Evolutionary conservation across 2,329 filamentous ascomycete genomes (phyloP).

Genomic region (Akanthomyces dipterigenus): DNA sequence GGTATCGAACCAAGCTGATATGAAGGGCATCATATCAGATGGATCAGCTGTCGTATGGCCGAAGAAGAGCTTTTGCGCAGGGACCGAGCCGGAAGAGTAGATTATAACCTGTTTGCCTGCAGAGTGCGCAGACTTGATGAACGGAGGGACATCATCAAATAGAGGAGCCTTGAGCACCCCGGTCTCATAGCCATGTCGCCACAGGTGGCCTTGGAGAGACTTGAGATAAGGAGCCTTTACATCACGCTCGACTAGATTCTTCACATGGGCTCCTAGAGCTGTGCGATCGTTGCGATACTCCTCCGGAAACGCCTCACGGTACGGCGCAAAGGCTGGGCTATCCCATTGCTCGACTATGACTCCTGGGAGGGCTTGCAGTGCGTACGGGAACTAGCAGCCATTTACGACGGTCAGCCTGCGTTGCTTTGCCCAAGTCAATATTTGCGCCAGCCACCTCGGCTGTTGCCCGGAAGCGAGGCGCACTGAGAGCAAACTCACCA

Average conservation of each 20-base stretch:
- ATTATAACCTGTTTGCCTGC: conserved; percentile 59
- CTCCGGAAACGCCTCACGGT: conserved; percentile 64
- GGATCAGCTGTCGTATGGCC: conserved; percentile 53
- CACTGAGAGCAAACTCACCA: conserved; percentile 51
- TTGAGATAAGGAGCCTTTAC: conserved; percentile 74
- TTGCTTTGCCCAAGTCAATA: not conserved
- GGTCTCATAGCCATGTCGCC: conserved; percentile 65
- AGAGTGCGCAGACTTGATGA: conserved; percentile 52
- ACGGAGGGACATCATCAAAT: conserved; percentile 65
- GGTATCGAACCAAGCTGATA: conserved; percentile 70
- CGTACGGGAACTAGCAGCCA: conserved; percentile 64
- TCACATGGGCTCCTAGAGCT: conserved; percentile 59
- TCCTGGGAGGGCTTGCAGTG: conserved; percentile 57
- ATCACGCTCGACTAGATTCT: conserved; percentile 63
- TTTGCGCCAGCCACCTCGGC: not conserved
- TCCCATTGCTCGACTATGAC: conserved; percentile 63
- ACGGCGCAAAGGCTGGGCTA: conserved; percentile 54
- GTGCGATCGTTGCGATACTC: conserved; percentile 52
- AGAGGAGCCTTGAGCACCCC: conserved; percentile 66
- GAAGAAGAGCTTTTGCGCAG: conserved; percentile 76
- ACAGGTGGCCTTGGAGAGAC: conserved; percentile 71
- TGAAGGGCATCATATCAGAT: conserved; percentile 51
- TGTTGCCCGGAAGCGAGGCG: conserved; percentile 12
- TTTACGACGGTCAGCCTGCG: not conserved
- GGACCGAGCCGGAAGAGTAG: conserved; percentile 75